A percentile compares a stretch with the other conserved stretches of the same genome.
Evolutionary conservation across 2,329 filamentous ascomycete species (phyloP).

Genomic region (Thermothelomyces thermophilus): DNA sequence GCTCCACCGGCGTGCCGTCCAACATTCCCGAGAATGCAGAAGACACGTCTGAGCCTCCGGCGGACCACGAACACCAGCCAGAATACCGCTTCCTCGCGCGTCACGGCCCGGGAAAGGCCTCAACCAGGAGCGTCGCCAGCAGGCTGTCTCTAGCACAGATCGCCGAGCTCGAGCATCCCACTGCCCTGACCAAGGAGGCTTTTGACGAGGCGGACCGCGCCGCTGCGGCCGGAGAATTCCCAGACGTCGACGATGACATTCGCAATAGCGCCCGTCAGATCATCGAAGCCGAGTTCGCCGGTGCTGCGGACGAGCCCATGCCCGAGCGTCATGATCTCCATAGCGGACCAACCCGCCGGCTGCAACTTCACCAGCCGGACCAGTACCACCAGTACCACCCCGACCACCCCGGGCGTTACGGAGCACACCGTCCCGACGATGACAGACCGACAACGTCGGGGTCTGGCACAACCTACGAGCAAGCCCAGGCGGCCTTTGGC

Average conservation of each 20-base stretch:
- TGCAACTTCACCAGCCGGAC: constrained; percentile 25
- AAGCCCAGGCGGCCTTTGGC: constrained; percentile 61
- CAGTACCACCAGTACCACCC: too few species aligned
- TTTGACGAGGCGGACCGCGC: constrained; percentile 48
- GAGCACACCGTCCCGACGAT: constrained; percentile 18
- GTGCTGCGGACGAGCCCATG: constrained; percentile 20
- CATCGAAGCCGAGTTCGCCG: constrained; percentile 28
- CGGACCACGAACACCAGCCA: constrained; percentile 29
- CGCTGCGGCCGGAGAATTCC: constrained; percentile 28
- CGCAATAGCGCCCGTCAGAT: constrained; percentile 32
- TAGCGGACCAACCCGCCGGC: constrained; percentile 12
- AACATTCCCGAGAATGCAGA: constrained; percentile 23
- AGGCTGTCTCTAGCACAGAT: constrained; percentile 51
- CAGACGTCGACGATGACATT: constrained; percentile 35
- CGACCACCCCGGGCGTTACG: too few species aligned
- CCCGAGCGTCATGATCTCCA: constrained; percentile 10
- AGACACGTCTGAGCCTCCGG: constrained; percentile 34
- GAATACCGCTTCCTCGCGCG: constrained; percentile 37
- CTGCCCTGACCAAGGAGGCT: constrained; percentile 43
- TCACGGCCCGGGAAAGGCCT: constrained; percentile 50
- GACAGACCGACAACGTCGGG: constrained; percentile 46
- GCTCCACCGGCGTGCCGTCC: constrained; percentile 29
- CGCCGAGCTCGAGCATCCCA: constrained; percentile 47
- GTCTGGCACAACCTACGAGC: constrained; percentile 57
- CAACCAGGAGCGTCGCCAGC: constrained; percentile 29